Conservation (phyloP, 2,329 filamentous ascomycete species). For the Diaporthe ilicicola region DNA sequence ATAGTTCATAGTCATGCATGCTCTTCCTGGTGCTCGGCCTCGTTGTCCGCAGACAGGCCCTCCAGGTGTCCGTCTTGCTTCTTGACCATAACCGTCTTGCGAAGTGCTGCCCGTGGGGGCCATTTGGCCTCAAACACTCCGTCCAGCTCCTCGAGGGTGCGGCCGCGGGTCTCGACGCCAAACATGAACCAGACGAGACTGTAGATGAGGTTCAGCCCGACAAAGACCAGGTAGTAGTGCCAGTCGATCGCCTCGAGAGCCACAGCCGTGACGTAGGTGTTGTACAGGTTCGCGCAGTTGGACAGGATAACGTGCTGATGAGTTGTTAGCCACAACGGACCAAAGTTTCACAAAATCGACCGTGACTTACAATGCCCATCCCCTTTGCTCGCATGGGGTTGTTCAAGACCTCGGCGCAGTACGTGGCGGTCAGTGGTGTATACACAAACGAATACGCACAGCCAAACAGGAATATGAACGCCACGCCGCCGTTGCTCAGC, state of each 20-base stretch:
- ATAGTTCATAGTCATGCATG: conserved; percentile 17
- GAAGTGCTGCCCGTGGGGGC: conserved; percentile 48
- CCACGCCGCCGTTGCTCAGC: conserved; percentile 31
- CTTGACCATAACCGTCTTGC: conserved; percentile 42
- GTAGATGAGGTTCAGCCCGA: conserved; percentile 43
- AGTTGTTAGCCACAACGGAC: conserved; percentile 9
- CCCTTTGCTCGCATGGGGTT: conserved; percentile 31
- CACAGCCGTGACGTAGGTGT: conserved; percentile 44
- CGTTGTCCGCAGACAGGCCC: background rate
- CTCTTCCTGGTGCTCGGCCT: background rate
- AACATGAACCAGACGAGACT: conserved; percentile 40
- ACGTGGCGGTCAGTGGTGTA: conserved; percentile 34
- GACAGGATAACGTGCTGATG: conserved; percentile 38
- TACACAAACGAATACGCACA: conserved; percentile 34
- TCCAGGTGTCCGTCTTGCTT: conserved; percentile 31
- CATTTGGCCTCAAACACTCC: conserved; percentile 49
- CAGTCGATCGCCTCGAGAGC: conserved; percentile 43
- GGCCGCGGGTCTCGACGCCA: conserved; percentile 43
- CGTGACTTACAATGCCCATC: conserved; percentile 42
- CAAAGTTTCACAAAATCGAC: background rate
- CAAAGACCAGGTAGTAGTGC: conserved; percentile 44
- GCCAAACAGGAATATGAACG: conserved; percentile 35
- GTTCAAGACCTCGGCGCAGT: conserved; percentile 33
- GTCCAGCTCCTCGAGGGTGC: conserved; percentile 55
- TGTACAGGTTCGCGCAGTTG: conserved; percentile 44